A percentile compares a stretch with the other conserved stretches of the same genome.
Conservation (phyloP, 2,329 filamentous ascomycete genomes). For the Verticillium tricorpus region DNA sequence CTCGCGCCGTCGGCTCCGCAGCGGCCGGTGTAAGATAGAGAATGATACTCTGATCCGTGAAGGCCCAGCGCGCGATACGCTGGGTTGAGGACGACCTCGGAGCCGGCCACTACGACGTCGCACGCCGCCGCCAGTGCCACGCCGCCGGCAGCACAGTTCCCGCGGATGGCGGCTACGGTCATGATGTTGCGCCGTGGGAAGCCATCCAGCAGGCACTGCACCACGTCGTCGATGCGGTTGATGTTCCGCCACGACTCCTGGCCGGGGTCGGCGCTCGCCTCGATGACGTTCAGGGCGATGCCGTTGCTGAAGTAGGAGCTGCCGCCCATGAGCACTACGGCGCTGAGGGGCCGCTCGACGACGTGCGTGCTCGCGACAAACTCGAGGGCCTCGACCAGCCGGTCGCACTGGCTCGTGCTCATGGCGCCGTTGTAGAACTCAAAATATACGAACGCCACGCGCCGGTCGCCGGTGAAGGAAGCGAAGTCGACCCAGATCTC, state of each 20-base stretch:
- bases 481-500: slow-evolving; percentile 34
- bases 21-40: slow-evolving; percentile 31
- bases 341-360: slow-evolving; percentile 20
- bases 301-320: slow-evolving; percentile 37
- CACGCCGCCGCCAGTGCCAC: slow-evolving; percentile 35
- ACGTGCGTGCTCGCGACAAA: slow-evolving; percentile 25
- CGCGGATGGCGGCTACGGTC: slow-evolving; percentile 32
- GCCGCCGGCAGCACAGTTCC: slow-evolving; percentile 37
- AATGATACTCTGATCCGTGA: slow-evolving; percentile 36
- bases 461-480: slow-evolving; percentile 16
- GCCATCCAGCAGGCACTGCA: slow-evolving; percentile 30
- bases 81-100: slow-evolving; percentile 34
- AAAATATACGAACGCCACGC: slow-evolving; percentile 34
- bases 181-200: slow-evolving; percentile 28
- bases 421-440: slow-evolving; percentile 40
- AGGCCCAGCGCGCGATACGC: slow-evolving; percentile 31
- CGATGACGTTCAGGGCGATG: slow-evolving; percentile 38
- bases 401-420: slow-evolving; percentile 32
- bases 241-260: slow-evolving; percentile 38
- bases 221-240: slow-evolving; percentile 37
- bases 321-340: slow-evolving; percentile 34
- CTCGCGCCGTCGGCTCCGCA: slow-evolving; percentile 26
- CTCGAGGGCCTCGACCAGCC: slow-evolving; percentile 29
- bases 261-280: slow-evolving; percentile 27
- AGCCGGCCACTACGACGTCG: slow-evolving; percentile 29